A percentile compares a stretch with the other conserved stretches of the same genome.
Evolutionary conservation across 345 rosid genomes (phyloP).

Genomic region (Eucalyptus globulus): DNA sequence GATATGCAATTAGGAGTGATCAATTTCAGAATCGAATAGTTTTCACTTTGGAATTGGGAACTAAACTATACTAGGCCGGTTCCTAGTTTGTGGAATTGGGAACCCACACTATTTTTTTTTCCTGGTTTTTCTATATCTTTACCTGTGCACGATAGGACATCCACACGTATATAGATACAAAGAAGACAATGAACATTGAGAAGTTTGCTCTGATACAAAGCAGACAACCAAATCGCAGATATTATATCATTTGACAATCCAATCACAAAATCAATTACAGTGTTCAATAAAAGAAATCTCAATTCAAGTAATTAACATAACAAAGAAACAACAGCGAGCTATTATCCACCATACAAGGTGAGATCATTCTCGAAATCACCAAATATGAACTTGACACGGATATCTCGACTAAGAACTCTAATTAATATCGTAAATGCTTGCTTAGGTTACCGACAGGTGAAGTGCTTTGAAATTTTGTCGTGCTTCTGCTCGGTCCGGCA

Average conservation of each 20-base stretch:
- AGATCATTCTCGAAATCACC: neutral
- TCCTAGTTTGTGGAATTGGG: neutral
- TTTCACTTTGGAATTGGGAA: neutral
- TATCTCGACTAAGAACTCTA: neutral
- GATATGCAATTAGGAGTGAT: neutral
- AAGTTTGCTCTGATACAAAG: neutral
- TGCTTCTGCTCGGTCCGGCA: neutral
- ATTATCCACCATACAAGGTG: neutral
- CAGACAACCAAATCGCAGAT: neutral
- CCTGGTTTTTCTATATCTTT: neutral
- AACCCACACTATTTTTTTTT: neutral
- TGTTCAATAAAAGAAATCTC: neutral
- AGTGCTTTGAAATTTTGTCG: neutral
- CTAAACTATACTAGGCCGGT: rapidly evolving
- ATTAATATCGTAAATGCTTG: neutral
- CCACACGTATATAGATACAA: neutral
- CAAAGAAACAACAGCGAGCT: neutral
- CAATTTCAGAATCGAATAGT: neutral
- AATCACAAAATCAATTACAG: neutral
- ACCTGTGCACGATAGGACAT: neutral
- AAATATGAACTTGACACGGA: neutral
- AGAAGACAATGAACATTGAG: neutral
- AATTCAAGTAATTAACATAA: neutral
- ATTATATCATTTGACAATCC: neutral
- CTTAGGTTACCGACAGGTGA: neutral